Evolutionary conservation across 2,329 filamentous ascomycete genomes (phyloP), one percentile per base, ranked within the genome.

Genomic region (Pseudocercospora fijiensis): DNA sequence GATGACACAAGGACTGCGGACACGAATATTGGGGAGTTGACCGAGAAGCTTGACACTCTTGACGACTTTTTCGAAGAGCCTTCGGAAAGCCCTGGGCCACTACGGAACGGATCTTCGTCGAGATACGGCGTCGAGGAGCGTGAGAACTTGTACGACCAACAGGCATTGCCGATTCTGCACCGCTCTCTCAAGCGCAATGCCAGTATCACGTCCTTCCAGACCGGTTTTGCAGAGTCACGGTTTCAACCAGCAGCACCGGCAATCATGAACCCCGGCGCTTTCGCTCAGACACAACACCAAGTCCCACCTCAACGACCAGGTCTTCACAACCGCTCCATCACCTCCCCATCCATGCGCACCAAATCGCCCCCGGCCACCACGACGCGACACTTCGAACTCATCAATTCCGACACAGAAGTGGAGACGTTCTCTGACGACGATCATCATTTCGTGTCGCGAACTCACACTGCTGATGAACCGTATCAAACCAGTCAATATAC

Each of bases 61-160:
- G 83, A 85, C 65, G 82, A 84, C 66, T 85, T 85, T 72, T 85
- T 85, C 69, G 80, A 80, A 27, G 81, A 82, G 51, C 67, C 69
- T 7, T 60, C 63, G 13, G 65, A 65, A 24, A 58, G 66, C n/a
- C 68, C 64, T 28, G 18, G 28, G 1, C 61, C 61, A 8, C 22
- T 62, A n/a, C 41, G 41, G 3, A 57, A 61, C 43, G 58, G 66
- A 52, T 37, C 67, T 27, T 58, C 69, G 20, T 61, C 58, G 24
- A 33, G 65, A 62, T 64, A 69, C 53, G 49, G 65, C 45, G 67
- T 72, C 8, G 70, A 74, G 22, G 74, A 95, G 68, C 90, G 88
- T 10, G 91, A 93, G 22, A 88, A 91, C 74, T 80, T 97, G 0
- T 97, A 98, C 76, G 93, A 97, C 72, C 92, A 96, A 76, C 91